A percentile compares a stretch with the other conserved stretches of the same genome.
Conservation (phyloP, 139 green algal genomes). For the Deuterostichococcus epilithicus region DNA sequence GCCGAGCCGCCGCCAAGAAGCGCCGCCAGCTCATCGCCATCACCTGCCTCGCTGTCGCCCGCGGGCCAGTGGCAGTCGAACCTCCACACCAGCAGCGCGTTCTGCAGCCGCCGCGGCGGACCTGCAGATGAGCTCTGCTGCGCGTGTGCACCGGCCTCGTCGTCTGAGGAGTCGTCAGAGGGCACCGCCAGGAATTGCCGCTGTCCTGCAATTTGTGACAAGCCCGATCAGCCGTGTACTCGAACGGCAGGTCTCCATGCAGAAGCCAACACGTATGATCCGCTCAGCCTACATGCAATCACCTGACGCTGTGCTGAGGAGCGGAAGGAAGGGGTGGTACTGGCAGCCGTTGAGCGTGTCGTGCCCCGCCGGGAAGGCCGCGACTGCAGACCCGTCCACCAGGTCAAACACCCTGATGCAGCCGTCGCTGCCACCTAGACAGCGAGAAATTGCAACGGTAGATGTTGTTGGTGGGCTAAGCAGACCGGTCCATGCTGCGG, state of each 20-base stretch:
- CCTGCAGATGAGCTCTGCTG: not conserved
- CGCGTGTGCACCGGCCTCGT: not conserved
- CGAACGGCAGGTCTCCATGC: no score
- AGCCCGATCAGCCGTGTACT: no score
- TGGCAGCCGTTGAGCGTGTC: conserved; percentile 80
- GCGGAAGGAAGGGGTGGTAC: conserved; percentile 69
- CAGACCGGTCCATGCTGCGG: no score
- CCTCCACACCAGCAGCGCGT: conserved; percentile 36
- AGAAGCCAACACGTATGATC: not conserved
- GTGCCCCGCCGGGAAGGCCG: conserved; percentile 30
- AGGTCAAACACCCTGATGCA: conserved; percentile 70
- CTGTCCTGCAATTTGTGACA: conserved; percentile 20
- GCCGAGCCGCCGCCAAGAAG: no score
- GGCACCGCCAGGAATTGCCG: conserved; percentile 28
- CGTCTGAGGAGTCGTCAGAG: conserved; percentile 6
- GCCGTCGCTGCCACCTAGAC: conserved; percentile 46
- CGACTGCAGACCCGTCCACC: conserved; percentile 40
- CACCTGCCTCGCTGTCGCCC: not conserved
- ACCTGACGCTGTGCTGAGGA: conserved; percentile 73
- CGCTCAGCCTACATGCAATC: conserved; percentile 1
- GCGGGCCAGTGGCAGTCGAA: conserved; percentile 17
- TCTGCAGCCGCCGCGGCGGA: conserved; percentile 3
- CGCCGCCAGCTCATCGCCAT: not conserved
- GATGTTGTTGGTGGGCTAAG: no score
- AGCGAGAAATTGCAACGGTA: not conserved